These are phyloP conservation scores for Xeromyces bisporus DNA, from an alignment of 495 filamentous ascomycete genomes.

Conservation along the genomic window DNA sequence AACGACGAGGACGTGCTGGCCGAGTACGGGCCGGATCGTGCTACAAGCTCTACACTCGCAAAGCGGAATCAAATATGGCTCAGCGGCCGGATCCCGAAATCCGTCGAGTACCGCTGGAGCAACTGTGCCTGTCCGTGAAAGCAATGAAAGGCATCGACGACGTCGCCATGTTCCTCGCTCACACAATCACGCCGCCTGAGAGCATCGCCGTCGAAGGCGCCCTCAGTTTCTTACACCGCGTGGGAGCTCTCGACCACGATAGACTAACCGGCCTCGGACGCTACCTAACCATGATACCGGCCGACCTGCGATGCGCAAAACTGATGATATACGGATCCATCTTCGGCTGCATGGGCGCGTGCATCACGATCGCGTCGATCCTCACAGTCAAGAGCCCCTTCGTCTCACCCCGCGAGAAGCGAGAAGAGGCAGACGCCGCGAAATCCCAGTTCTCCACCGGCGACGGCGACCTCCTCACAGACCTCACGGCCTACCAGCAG, in stretches of 20 bases:
- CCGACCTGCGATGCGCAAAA: constrained; percentile 83
- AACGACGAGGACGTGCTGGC: constrained; percentile 87
- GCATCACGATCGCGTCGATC: constrained; percentile 78
- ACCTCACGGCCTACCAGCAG: constrained; percentile 65
- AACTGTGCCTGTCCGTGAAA: constrained; percentile 82
- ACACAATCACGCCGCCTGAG: constrained; percentile 77
- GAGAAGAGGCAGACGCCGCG: constrained; percentile 68
- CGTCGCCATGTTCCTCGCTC: constrained; percentile 61
- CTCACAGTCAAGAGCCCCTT: constrained; percentile 76
- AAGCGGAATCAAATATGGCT: constrained; percentile 71
- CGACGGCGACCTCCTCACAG: constrained; percentile 77
- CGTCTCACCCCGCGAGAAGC: constrained; percentile 58
- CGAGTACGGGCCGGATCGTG: constrained; percentile 79
- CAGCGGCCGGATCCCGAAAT: constrained; percentile 89
- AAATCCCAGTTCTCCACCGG: constrained; percentile 51
- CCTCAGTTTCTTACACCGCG: constrained; percentile 54
- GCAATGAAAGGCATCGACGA: constrained; percentile 77
- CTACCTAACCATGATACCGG: constrained; percentile 85
- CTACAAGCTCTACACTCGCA: constrained; percentile 87
- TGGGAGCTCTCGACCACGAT: constrained; percentile 75
- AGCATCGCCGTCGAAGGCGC: constrained; percentile 72
- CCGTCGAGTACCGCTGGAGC: constrained; percentile 78
- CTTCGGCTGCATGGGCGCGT: constrained; percentile 78
- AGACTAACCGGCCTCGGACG: constrained; percentile 78
- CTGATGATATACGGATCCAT: constrained; percentile 90